Base-by-base conservation (phyloP, 164 flowering plant genomes). In the Liriodendron chinense region DNA sequence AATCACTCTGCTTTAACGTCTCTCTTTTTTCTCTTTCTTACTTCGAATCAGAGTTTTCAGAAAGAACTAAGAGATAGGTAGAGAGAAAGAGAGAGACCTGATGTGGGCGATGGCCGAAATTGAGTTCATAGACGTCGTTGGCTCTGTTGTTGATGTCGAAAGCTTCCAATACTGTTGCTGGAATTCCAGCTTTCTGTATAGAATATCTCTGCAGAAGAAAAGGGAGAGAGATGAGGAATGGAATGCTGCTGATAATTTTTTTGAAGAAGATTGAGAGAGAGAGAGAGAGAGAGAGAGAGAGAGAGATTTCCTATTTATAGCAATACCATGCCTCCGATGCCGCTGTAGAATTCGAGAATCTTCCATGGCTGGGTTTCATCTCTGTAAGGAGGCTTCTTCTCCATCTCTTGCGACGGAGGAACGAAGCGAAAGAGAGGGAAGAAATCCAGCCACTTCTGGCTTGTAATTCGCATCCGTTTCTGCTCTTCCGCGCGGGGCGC, bases 331-430 rank as follows among this genome's bases (percentile, higher is more conserved):
- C 98, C 98, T 47, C 98, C 98, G 34, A 94, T 89, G 65, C 98
- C 98, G 70, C 98, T 94, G 87, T 94, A 93, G 89, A 94, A 94
- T 72, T 93, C 98, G 6, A 94, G 89, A 25, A 89, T 91, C 68
- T 89, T 79, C 88, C 89, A 86, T 73, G 86, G 83, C 72, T 84
- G 83, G 13, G 26, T 70, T 24, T 64, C 59, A 50, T 23, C 25
- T 75, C 77, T 75, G 81, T 70, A n/a, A 20, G 77, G 66, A 67
- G 76, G 73, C 64, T 47, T 47, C 57, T 72, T 73, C 71, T 76
- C 75, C 79, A 78, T 78, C 22, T 20, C 16, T 66, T 28, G 47
- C 47, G 8, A 1, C 18, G n/a, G 12, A 16, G 8, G 43, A 34
- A 34, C 43, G 43, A 34, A 4, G 43, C 3, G 43, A 34, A 4